phyloP scores from a whole-genome alignment of 2,329 filamentous ascomycete genomes.

The Fusarium circinatum region DNA sequence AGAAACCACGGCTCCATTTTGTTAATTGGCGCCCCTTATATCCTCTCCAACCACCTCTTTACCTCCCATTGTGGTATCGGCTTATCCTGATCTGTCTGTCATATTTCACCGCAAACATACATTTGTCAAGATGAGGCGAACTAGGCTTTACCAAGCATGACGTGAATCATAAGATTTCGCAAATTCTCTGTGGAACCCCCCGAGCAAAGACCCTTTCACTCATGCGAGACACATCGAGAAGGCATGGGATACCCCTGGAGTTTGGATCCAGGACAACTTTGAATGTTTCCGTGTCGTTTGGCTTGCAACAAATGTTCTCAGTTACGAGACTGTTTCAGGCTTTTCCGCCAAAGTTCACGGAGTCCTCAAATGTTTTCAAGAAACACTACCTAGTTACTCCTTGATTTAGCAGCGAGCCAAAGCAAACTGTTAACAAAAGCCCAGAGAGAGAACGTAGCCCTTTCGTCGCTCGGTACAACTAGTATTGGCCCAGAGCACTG shows the following conservation, averaged over 20 bases:
- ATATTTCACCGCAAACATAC: background rate
- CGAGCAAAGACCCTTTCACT: background rate
- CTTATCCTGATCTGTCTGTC: background rate
- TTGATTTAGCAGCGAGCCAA: background rate
- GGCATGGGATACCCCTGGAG: conserved; percentile 23
- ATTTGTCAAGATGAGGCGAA: background rate
- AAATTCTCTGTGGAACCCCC: conserved; percentile 1
- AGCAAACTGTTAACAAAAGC: background rate
- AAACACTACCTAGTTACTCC: background rate
- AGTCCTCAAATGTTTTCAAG: background rate
- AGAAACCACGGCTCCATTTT: background rate
- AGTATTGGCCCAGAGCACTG: background rate
- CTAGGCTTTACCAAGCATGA: background rate
- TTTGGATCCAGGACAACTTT: background rate
- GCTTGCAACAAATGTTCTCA: background rate
- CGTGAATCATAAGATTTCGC: background rate
- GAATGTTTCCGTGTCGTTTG: background rate
- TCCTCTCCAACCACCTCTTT: conserved; percentile 1
- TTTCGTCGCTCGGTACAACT: background rate
- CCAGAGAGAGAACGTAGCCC: background rate
- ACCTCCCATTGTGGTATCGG: background rate
- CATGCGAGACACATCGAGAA: conserved; percentile 33
- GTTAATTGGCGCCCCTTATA: background rate
- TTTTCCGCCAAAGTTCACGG: conserved; percentile 1
- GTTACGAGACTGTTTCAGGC: background rate